phyloP scores from a whole-genome alignment of 164 flowering plant genomes.

The Santalum album region DNA sequence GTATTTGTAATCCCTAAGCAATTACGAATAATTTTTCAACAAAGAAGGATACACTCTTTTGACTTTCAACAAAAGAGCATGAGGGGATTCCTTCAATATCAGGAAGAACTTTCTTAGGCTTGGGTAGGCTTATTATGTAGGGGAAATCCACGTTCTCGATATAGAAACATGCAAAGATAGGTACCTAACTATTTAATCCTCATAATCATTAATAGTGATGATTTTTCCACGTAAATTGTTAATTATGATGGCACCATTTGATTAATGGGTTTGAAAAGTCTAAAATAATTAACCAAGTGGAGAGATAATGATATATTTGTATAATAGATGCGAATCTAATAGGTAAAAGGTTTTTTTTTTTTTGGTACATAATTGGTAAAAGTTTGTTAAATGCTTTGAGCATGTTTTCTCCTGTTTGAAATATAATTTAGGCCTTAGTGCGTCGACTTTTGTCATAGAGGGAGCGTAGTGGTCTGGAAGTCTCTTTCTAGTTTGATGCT shows the following conservation, averaged over 20 bases:
- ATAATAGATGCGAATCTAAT: too few species aligned
- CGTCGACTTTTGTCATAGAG: too few species aligned
- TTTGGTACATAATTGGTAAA: too few species aligned
- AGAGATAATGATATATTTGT: too few species aligned
- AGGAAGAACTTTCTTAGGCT: not conserved
- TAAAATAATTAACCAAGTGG: too few species aligned
- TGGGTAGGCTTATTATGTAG: not conserved
- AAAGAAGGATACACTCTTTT: not conserved
- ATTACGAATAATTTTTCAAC: not conserved
- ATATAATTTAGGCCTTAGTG: too few species aligned
- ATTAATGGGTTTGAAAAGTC: too few species aligned
- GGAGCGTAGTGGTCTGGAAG: too few species aligned
- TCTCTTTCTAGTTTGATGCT: too few species aligned
- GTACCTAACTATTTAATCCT: not conserved
- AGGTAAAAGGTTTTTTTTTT: too few species aligned
- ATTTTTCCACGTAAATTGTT: not conserved
- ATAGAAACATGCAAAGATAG: not conserved
- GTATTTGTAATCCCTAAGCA: not conserved
- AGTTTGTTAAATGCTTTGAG: too few species aligned
- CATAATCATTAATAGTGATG: not conserved
- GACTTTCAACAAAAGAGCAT: not conserved
- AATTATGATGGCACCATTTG: not conserved
- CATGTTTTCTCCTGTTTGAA: too few species aligned
- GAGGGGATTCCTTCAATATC: not conserved
- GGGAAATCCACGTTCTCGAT: not conserved